Evolutionary conservation across 257 asterid genomes (phyloP).

Genomic region (Penstemon eatonii): DNA sequence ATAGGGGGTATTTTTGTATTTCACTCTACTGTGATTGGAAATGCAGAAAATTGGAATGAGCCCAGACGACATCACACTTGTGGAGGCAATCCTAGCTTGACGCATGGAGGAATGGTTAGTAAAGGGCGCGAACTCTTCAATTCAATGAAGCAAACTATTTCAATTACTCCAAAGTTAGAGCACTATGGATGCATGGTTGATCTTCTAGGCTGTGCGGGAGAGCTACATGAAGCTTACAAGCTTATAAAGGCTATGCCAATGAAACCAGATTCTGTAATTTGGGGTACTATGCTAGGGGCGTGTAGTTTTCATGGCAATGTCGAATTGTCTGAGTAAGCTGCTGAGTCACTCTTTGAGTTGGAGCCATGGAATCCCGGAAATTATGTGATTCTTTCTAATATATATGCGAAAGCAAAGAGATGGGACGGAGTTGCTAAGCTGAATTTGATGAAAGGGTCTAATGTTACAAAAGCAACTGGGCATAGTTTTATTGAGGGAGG

Average conservation of each 20-base stretch:
- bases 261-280: conserved; percentile 81
- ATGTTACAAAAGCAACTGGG: conserved; percentile 69
- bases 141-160: conserved; percentile 43
- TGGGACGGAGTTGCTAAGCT: conserved; percentile 76
- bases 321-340: conserved; percentile 72
- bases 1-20: conserved; percentile 92
- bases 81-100: conserved; percentile 82
- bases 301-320: conserved; percentile 81
- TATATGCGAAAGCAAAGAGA: conserved; percentile 57
- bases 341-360: conserved; percentile 50
- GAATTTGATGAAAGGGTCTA: conserved; percentile 70
- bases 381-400: conserved; percentile 82
- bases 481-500: conserved; percentile 83
- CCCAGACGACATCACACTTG: conserved; percentile 88
- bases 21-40: conserved; percentile 39
- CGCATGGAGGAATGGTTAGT: conserved; percentile 77
- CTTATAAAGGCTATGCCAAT: conserved; percentile 69
- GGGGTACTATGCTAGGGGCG: conserved; percentile 85
- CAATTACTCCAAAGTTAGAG: conserved; percentile 51
- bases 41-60: conserved; percentile 51
- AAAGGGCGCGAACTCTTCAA: conserved; percentile 55
- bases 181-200: conserved; percentile 90
- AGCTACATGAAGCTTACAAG: conserved; percentile 58
- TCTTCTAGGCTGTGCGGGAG: conserved; percentile 80
- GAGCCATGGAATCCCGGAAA: conserved; percentile 87